Conservation (phyloP, 805 yeast species). For the Lachancea sp. region DNA sequence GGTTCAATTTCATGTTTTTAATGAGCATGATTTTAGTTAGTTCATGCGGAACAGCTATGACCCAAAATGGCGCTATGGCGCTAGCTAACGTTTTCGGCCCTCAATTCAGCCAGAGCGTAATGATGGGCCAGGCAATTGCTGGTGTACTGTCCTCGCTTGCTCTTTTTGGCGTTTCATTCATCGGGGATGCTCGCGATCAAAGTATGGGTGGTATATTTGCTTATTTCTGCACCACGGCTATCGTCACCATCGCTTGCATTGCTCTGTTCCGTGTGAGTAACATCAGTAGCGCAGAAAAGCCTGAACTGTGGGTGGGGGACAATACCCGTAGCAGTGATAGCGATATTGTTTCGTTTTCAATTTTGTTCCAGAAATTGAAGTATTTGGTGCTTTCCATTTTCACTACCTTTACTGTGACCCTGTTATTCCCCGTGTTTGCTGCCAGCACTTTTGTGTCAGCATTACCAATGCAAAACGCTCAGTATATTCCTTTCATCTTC, state of each 20-base stretch:
- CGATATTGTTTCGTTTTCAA: conserved; percentile 50
- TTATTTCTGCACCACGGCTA: conserved; percentile 35
- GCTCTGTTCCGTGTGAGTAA: conserved; percentile 22
- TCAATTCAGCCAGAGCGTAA: conserved; percentile 76
- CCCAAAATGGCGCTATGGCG: conserved; percentile 90
- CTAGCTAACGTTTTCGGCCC: conserved; percentile 71
- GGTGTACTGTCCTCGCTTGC: conserved; percentile 82
- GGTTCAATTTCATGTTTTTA: conserved; percentile 39
- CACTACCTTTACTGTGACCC: conserved; percentile 63
- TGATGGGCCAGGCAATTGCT: conserved; percentile 93
- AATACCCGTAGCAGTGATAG: conserved; percentile 13
- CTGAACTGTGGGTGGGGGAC: conserved; percentile 8
- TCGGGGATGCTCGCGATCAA: conserved; percentile 38
- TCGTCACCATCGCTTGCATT: conserved; percentile 24
- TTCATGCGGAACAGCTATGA: conserved; percentile 69
- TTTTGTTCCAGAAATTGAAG: conserved; percentile 56
- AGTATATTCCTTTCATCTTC: conserved; percentile 71
- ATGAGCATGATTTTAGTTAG: conserved; percentile 60
- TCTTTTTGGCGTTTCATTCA: conserved; percentile 43
- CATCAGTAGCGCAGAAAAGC: conserved; percentile 16
- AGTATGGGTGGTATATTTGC: conserved; percentile 23
- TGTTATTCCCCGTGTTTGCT: conserved; percentile 86
- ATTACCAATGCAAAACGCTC: conserved; percentile 27
- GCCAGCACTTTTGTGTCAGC: conserved; percentile 49
- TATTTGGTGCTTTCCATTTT: conserved; percentile 65